Base-by-base conservation (phyloP, 805 yeast species). In the Ogataea kodamae region DNA sequence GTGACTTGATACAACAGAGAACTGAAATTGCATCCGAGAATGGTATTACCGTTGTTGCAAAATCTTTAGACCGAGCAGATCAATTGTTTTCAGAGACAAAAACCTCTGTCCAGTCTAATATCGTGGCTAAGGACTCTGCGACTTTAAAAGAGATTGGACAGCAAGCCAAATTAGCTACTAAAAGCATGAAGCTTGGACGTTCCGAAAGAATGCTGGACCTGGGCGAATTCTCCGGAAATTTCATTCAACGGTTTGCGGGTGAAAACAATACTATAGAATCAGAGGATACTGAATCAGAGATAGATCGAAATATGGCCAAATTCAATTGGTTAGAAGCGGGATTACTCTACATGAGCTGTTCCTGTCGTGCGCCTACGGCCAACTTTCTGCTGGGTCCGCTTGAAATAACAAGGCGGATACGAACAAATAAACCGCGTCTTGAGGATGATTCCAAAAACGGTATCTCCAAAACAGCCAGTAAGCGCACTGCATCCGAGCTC, bases 311-410 rank as follows among this genome's bases (percentile, higher is more conserved):
- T 9, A 51, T 52, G 33, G 51, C 57, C 23, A 48, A 49, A 1
- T 76, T 75, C 49, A 61, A 81, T 50, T 81, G 89, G 86, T 54
- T 72, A 22, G 62, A 65, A 32, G 52, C 81, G 15, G 89, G 88
- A 0, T 55, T 71, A 2, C 50, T 76, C 18, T 74, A 66, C 43
- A 59, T 68, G 40, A 55, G 65, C 40, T 50, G 68, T 20, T 71
- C 81, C 36, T 51, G 51, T 3, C 65, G 68, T 30, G 68, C 82
- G 0, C 56, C 67, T 0, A 68, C 75, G 0, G 60, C 68, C 13
- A 83, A 79, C 42, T 84, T 81, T 50, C 56, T 86, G 40, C 61
- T 78, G 34, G 95, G 94, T 0, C 88, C 94, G 0, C 59, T 85
- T 25, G 76, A 72, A 11, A 64, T 79, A 2, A 81, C 80, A 43